Percentiles rank a stretch among this genome's conserved stretches.
Conservation (phyloP, 2,329 filamentous ascomycete species). For the Paracoccidioides lutzii region DNA sequence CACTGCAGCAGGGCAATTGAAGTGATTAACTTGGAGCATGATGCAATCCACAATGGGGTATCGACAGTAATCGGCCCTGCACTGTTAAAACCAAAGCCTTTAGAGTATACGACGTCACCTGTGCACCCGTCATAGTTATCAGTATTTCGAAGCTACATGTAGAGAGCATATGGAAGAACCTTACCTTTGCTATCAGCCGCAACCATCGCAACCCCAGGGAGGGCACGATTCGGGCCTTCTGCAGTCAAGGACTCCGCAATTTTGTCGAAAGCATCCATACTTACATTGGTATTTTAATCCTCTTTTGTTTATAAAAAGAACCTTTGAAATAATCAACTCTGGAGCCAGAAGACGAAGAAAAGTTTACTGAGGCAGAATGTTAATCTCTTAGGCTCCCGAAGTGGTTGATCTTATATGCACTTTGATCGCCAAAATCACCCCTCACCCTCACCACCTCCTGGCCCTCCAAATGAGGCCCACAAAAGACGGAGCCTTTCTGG, state of each 20-base stretch:
- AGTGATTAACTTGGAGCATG: conserved; percentile 33
- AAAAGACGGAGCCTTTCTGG: no score
- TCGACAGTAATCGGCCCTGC: background rate
- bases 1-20: conserved; percentile 39
- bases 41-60: conserved; percentile 13
- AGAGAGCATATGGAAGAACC: background rate
- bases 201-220: conserved; percentile 1
- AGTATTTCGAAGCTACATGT: background rate
- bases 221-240: background rate
- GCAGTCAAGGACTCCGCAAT: background rate
- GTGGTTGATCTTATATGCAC: no score
- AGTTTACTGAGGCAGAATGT: no score
- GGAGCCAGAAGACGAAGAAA: no score
- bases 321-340: no score
- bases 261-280: conserved; percentile 13
- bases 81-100: background rate
- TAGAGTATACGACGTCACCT: conserved; percentile 2
- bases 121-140: background rate
- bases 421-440: no score
- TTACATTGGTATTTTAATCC: background rate
- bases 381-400: no score
- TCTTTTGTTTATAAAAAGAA: no score
- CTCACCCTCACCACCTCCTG: no score
- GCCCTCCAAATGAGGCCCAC: no score
- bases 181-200: conserved; percentile 3